Evolutionary conservation across 1,139 yeast genomes (phyloP), one percentile per base, ranked within the genome.

Genomic region (Suhomyces atakaporum): DNA sequence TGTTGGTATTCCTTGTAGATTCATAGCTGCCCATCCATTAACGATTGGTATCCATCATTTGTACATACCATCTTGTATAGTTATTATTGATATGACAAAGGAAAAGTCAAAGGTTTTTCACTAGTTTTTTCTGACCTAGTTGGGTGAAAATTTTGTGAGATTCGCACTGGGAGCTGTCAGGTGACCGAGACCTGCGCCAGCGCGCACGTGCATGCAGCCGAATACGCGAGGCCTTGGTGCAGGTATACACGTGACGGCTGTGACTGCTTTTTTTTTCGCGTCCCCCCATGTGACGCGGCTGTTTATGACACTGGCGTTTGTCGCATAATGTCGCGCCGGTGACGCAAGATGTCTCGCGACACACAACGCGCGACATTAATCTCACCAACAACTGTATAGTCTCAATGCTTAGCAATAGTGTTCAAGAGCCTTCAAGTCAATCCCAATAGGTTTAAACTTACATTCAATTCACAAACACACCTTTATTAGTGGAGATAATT

Each of bases 61-160:
- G n/a, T 49, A 64, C 69, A 62, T 64, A 64, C 69, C 69, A 64
- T 63, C 52, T 60, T 63, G 49, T 60, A 49, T 58, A 60, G 52
- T 61, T 62, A 56, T 49, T 50, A 46, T 47, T 45, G 50, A 53
- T 45, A 48, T 41, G 52, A 42, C 40, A 47, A 44, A 47, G 51
- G 38, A 38, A 41, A 42, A 33, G 36, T 31, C 33, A 31, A 35
- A 29, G 36, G 38, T 20, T 35, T 38, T 39, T 39, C 37, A 37
- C 30, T 29, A 23, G 16, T 24, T 30, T 35, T 35, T 39, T 35
- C 30, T 26, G 28, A n/a, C 25, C 26, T 25, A 33, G 38, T 31
- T 18, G 13, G 42, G 39, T 39, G 42, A 39, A 39, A 39, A 39
- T 35, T 39, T 35, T 39, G 42, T 31, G 38, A 31, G 34, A 26